Conservation (phyloP, 768 basidiomycete genomes). For the Sistotremastrum niveocremeum region DNA sequence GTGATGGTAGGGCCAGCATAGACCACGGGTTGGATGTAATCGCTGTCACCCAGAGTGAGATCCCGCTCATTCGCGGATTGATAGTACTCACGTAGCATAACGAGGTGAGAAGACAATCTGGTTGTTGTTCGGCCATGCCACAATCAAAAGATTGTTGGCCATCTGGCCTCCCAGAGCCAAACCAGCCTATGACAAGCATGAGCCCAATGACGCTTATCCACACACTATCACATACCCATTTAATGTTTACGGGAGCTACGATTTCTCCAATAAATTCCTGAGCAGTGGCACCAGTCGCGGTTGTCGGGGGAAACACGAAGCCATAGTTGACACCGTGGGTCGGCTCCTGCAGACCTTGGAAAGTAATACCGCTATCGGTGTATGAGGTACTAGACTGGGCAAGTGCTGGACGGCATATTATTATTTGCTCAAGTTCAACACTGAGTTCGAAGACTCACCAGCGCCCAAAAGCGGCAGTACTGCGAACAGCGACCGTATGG, state of each 20-base stretch:
- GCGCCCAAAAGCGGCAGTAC: constrained; percentile 27
- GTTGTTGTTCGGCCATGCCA: constrained; percentile 48
- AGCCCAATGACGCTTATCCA: background rate
- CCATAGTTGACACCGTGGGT: constrained; percentile 26
- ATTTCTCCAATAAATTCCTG: constrained; percentile 53
- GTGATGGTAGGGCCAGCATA: constrained; percentile 40
- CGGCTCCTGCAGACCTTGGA: constrained; percentile 24
- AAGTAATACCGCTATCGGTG: constrained; percentile 43
- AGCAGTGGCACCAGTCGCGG: constrained; percentile 22
- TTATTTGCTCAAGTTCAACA: background rate
- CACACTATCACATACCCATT: constrained; percentile 26
- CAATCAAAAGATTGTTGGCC: constrained; percentile 40
- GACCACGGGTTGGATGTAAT: constrained; percentile 36
- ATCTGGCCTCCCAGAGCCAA: constrained; percentile 40
- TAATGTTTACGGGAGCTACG: constrained; percentile 36
- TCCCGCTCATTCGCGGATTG: background rate
- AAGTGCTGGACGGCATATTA: constrained; percentile 19
- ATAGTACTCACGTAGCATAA: constrained; percentile 33
- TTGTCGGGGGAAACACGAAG: constrained; percentile 38
- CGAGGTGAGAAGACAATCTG: constrained; percentile 39
- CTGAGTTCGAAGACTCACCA: constrained; percentile 16
- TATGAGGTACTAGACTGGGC: constrained; percentile 32
- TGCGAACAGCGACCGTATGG: constrained; percentile 13
- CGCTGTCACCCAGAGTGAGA: constrained; percentile 17
- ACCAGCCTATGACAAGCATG: constrained; percentile 17